A percentile compares a stretch with the other conserved stretches of the same genome.
Conservation (phyloP, 176 grass and related monocot genomes). For the Oryza rufipogon region DNA sequence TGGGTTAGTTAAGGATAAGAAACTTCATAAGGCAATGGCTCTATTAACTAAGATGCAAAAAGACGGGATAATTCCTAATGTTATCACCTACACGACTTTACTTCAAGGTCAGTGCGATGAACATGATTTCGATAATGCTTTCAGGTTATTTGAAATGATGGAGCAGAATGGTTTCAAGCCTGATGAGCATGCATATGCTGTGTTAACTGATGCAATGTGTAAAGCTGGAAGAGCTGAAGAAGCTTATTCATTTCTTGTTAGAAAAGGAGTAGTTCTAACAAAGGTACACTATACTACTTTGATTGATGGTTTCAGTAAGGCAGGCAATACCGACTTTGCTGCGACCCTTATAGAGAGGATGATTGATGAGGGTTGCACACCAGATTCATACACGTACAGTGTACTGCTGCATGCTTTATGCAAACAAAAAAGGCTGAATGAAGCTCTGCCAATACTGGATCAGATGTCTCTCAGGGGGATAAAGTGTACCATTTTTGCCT, state of each 20-base stretch:
- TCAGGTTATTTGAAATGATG: constrained; percentile 82
- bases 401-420: constrained; percentile 79
- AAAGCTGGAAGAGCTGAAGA: constrained; percentile 70
- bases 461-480: constrained; percentile 66
- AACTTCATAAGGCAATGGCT: constrained; percentile 77
- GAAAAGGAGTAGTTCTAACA: constrained; percentile 58
- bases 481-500: constrained; percentile 63
- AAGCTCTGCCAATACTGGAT: constrained; percentile 69
- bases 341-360: constrained; percentile 63
- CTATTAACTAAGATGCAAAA: constrained; percentile 72
- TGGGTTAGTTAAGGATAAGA: constrained; percentile 63
- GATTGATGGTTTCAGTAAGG: constrained; percentile 82
- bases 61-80: constrained; percentile 51
- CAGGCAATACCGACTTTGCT: constrained; percentile 55
- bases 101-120: constrained; percentile 76
- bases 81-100: constrained; percentile 67
- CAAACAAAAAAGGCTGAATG: constrained; percentile 66
- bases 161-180: constrained; percentile 65
- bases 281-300: constrained; percentile 65
- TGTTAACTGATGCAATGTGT: constrained; percentile 74
- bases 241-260: constrained; percentile 66
- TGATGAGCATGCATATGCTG: constrained; percentile 53
- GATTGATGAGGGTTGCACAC: constrained; percentile 47
- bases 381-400: constrained; percentile 80
- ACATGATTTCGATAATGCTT: constrained; percentile 65